Evolutionary conservation across 1,284 basidiomycete genomes (phyloP), one percentile per base, ranked within the genome.

Genomic region (Cryptococcus hybrid): DNA sequence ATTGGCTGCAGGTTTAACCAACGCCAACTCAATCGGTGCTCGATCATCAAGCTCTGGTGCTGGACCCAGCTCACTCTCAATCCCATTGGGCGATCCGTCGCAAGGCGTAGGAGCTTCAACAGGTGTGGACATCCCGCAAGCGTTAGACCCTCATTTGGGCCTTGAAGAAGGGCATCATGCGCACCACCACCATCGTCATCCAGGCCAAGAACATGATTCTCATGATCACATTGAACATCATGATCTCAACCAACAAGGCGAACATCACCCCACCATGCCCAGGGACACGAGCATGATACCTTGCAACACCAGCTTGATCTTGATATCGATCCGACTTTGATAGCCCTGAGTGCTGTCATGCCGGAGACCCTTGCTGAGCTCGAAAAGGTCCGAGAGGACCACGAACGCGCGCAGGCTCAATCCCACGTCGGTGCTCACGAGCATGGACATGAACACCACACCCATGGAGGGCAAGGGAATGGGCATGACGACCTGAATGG

Each of bases 281-380:
- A 42, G 13, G 34, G 13, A n/a, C 40, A 40, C 30, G 42, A 42
- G 13, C 43, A 34, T 9, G 39, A 55, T 39, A 40, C 18, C 37
- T 24, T 45, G 40, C 18, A 44, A 34, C 52, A 52, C 37, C 45
- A 40, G 53, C 44, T 15, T 51, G 54, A 59, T 35, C 57, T 62
- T 46, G 57, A 46, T n/a, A 63, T 68, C 30, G 68, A 70, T 56
- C 68, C 68, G 5, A 61, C 66, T 3, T 55, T 70, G 24, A 61
- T 61, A 0, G 63, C 60, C 15, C 40, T 61, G 24, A 58, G 54
- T 48, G 56, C 54, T 4, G 50, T 51, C 15, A 52, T 59, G 24
- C 60, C 60, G 9, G 49, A 40, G 39, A 61, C 60, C 9, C 44
- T 61, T 18, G 60, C 60, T 3, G 60, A 61, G 48, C 45, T 61